Conservation (phyloP, 768 basidiomycete species). For the Lactarius sanguifluus region DNA sequence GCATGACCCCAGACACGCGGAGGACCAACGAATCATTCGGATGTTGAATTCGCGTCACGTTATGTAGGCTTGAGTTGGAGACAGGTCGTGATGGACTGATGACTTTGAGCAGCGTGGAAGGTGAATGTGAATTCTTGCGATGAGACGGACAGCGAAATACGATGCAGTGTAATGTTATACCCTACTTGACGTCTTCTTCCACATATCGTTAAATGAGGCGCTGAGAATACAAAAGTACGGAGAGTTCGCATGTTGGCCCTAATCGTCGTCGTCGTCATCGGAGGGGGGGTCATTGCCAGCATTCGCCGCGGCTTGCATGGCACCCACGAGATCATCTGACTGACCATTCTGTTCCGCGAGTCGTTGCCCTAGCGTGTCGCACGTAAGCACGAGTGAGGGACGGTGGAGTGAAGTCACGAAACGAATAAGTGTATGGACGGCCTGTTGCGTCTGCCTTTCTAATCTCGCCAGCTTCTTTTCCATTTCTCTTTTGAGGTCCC, state of each 20-base stretch:
- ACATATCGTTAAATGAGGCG: not conserved
- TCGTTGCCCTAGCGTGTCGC: constrained; percentile 57
- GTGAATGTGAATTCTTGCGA: constrained; percentile 12
- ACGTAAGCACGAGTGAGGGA: not conserved
- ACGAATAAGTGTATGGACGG: constrained; percentile 93
- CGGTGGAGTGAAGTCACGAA: constrained; percentile 30
- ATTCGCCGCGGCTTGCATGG: constrained; percentile 73
- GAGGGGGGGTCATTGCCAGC: constrained; percentile 52
- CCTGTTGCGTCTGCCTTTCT: constrained; percentile 89
- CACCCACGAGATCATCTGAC: constrained; percentile 76
- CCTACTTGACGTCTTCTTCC: constrained; percentile 23
- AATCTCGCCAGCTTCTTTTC: constrained; percentile 86
- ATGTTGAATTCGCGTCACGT: constrained; percentile 51
- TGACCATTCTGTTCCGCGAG: constrained; percentile 77
- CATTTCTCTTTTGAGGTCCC: constrained; percentile 94
- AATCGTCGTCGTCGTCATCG: constrained; percentile 58
- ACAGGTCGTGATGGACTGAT: not conserved
- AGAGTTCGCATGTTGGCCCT: constrained; percentile 25
- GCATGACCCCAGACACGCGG: constrained; percentile 45
- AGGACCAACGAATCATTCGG: constrained; percentile 61
- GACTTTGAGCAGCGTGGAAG: not conserved
- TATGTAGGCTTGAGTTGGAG: constrained; percentile 27
- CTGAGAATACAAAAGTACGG: constrained; percentile 10
- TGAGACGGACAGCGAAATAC: constrained; percentile 12
- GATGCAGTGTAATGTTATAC: constrained; percentile 23